Percentiles rank a stretch among this genome's conserved stretches.
Conservation (phyloP, 768 basidiomycete species). For the Agrocybe pediades region DNA sequence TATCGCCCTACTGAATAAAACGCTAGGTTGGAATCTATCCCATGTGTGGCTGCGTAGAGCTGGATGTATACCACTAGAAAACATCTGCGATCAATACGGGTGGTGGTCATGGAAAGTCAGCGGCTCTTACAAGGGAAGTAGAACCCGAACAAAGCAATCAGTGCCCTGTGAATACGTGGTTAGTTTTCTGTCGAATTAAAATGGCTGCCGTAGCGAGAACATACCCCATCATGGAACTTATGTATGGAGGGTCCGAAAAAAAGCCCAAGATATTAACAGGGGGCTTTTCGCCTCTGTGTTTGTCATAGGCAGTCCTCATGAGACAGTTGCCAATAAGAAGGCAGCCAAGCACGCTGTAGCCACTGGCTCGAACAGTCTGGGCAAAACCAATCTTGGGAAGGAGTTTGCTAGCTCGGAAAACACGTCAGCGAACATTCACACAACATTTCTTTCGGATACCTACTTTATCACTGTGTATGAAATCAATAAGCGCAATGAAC, state of each 20-base stretch:
- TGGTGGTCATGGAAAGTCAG: neutral
- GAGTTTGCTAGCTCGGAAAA: conserved; percentile 17
- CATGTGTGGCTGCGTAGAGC: conserved; percentile 45
- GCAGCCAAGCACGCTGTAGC: conserved; percentile 23
- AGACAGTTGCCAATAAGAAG: conserved; percentile 25
- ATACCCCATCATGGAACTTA: conserved; percentile 22
- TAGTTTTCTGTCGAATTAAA: neutral
- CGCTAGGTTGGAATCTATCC: conserved; percentile 40
- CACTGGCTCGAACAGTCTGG: conserved; percentile 24
- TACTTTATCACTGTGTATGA: conserved; percentile 23
- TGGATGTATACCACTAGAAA: conserved; percentile 52
- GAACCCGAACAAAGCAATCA: conserved; percentile 10
- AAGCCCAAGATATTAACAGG: conserved; percentile 23
- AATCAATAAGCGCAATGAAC: neutral
- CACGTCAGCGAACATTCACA: neutral
- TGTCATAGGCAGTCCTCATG: conserved; percentile 21
- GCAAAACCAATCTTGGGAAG: conserved; percentile 27
- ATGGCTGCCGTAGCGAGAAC: neutral
- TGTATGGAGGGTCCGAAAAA: conserved; percentile 28
- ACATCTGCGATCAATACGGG: neutral
- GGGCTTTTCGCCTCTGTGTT: neutral
- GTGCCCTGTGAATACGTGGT: neutral
- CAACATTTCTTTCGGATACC: neutral
- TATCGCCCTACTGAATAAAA: conserved; percentile 51
- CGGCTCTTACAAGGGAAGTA: conserved; percentile 37